Percentiles rank a stretch among this genome's conserved stretches.
Conservation (phyloP, 1,284 basidiomycete genomes). For the Vanrija humicola region DNA sequence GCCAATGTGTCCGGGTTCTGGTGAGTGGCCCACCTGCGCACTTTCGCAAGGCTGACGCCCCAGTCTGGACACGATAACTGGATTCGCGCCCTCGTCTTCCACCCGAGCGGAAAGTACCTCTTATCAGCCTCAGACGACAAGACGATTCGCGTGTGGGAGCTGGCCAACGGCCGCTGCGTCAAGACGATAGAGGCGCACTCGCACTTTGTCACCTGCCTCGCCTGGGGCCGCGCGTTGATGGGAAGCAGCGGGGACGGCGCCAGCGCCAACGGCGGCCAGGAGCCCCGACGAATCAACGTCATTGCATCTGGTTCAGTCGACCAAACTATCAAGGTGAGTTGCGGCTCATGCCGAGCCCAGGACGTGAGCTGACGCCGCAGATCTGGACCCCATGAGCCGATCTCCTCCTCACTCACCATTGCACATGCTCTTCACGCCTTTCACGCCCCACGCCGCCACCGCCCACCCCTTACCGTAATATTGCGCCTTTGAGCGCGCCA, state of each 20-base stretch:
- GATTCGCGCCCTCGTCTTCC: conserved; percentile 76
- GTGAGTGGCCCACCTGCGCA: conserved; percentile 45
- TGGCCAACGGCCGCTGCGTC: conserved; percentile 68
- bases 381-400: conserved; percentile 16
- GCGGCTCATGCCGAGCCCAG: neutral
- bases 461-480: too few species aligned
- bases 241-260: conserved; percentile 31
- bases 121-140: conserved; percentile 87
- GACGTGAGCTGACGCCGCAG: conserved; percentile 2
- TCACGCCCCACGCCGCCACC: too few species aligned
- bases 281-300: conserved; percentile 67
- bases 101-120: conserved; percentile 78
- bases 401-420: too few species aligned
- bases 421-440: too few species aligned
- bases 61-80: conserved; percentile 77
- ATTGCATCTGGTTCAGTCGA: conserved; percentile 77
- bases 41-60: neutral
- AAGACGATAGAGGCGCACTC: conserved; percentile 81
- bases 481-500: too few species aligned
- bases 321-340: conserved; percentile 55
- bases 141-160: conserved; percentile 83
- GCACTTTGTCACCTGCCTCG: conserved; percentile 77
- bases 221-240: conserved; percentile 67
- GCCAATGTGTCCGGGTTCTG: conserved; percentile 66
- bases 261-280: conserved; percentile 35